Percentiles rank a stretch among this genome's conserved stretches.
Conservation (phyloP, 495 filamentous ascomycete species). For the Terfezia claveryi region DNA sequence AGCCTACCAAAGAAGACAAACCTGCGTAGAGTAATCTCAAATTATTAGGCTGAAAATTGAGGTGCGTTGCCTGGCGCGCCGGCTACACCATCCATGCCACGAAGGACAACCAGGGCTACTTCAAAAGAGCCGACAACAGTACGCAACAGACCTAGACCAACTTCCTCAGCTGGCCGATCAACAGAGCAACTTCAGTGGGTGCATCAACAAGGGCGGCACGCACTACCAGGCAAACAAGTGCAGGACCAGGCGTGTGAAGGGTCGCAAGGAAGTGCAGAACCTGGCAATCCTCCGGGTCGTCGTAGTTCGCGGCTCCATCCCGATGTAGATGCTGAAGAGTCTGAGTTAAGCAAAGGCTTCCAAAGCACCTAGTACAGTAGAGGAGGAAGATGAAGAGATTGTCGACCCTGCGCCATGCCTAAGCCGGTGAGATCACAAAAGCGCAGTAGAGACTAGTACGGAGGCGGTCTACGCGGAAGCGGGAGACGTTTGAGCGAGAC, state of each 20-base stretch:
- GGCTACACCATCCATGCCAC: too few species aligned
- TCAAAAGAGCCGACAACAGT: background rate
- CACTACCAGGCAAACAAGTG: conserved; percentile 1
- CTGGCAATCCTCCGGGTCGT: background rate
- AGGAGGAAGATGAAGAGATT: conserved; percentile 4
- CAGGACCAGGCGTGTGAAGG: background rate
- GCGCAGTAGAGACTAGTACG: background rate
- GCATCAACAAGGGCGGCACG: background rate
- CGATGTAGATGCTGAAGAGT: background rate
- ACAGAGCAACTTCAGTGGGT: background rate
- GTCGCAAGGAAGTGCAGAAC: background rate
- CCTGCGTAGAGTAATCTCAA: conserved; percentile 7
- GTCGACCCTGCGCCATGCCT: background rate
- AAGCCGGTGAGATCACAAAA: background rate
- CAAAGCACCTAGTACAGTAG: conserved; percentile 14
- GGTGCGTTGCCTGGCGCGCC: background rate
- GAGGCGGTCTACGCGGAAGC: background rate
- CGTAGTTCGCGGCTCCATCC: background rate
- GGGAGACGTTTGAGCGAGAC: background rate
- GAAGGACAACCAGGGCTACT: background rate
- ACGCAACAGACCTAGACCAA: background rate
- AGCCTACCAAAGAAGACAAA: conserved; percentile 9
- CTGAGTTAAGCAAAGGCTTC: background rate
- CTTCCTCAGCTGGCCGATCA: background rate
- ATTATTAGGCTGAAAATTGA: conserved; percentile 14